Evolutionary conservation across 2,329 filamentous ascomycete species (phyloP).

Genomic region (Triangularia setosa): DNA sequence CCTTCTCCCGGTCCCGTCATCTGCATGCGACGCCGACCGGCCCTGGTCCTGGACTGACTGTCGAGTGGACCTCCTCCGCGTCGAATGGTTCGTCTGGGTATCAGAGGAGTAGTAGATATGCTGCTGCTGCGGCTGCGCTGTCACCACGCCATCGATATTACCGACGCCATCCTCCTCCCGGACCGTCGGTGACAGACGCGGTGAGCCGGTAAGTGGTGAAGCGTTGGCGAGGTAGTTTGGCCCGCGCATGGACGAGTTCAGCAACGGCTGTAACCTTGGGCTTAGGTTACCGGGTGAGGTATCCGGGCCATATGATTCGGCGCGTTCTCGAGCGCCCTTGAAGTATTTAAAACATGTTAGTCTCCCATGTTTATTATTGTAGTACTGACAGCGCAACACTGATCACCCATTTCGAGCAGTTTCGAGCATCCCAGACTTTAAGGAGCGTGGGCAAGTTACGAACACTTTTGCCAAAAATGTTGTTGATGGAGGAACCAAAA

Average conservation of each 20-base stretch:
- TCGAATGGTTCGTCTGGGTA: slow-evolving; percentile 11
- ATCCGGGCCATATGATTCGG: slow-evolving; percentile 23
- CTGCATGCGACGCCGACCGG: slow-evolving; percentile 6
- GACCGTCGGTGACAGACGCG: slow-evolving; percentile 6
- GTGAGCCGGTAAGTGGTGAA: neutral
- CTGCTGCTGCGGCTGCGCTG: slow-evolving; percentile 19
- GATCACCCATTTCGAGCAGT: neutral
- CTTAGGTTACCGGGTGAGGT: slow-evolving; percentile 11
- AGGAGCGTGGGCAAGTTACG: slow-evolving; percentile 15
- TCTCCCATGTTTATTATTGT: neutral
- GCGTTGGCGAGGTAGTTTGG: slow-evolving; percentile 13
- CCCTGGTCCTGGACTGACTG: slow-evolving; percentile 6
- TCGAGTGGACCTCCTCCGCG: slow-evolving; percentile 17
- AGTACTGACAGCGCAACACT: neutral
- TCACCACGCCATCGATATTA: slow-evolving; percentile 21
- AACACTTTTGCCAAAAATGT: slow-evolving; percentile 23
- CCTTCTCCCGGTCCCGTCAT: neutral
- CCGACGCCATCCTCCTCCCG: slow-evolving; percentile 22
- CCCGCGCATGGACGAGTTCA: slow-evolving; percentile 11
- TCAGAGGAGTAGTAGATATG: slow-evolving; percentile 27
- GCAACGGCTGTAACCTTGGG: slow-evolving; percentile 23
- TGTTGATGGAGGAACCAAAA: slow-evolving; percentile 19
- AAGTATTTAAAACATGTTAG: neutral
- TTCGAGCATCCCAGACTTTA: neutral
- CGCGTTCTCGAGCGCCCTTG: slow-evolving; percentile 30